phyloP scores from a whole-genome alignment of 345 rosid species.

The Brassica incana region DNA sequence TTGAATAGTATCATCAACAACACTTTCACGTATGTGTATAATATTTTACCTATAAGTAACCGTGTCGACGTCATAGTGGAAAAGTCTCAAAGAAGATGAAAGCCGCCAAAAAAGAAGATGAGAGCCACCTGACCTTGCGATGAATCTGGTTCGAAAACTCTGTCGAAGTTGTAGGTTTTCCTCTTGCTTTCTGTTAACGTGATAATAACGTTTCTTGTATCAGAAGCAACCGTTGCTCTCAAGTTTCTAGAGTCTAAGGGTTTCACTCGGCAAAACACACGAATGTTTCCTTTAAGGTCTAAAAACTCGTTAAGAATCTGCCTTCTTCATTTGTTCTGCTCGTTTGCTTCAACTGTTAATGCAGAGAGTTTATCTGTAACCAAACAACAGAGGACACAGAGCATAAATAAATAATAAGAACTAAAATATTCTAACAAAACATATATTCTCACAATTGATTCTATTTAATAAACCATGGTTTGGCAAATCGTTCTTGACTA shows the following conservation, averaged over 20 bases:
- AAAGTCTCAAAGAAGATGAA: neutral
- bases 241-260: slow-evolving; percentile 42
- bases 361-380: slow-evolving; percentile 55
- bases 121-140: slow-evolving; percentile 58
- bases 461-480: neutral
- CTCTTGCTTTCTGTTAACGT: slow-evolving; percentile 46
- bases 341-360: slow-evolving; percentile 42
- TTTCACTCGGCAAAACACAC: slow-evolving; percentile 76
- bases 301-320: slow-evolving; percentile 65
- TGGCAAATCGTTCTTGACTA: slow-evolving; percentile 10
- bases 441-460: slow-evolving; percentile 2
- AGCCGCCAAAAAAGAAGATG: no score
- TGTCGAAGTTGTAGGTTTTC: slow-evolving; percentile 62
- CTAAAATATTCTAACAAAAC: neutral
- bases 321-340: slow-evolving; percentile 59
- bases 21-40: neutral
- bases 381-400: neutral
- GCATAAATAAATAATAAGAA: no score
- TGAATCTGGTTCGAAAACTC: slow-evolving; percentile 63
- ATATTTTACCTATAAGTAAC: neutral
- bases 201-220: slow-evolving; percentile 50
- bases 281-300: slow-evolving; percentile 81
- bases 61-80: neutral
- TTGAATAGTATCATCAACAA: slow-evolving; percentile 17
- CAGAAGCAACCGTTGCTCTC: slow-evolving; percentile 48